Evolutionary conservation across 2,329 filamentous ascomycete species (phyloP).

Genomic region (Zasmidium cellare): DNA sequence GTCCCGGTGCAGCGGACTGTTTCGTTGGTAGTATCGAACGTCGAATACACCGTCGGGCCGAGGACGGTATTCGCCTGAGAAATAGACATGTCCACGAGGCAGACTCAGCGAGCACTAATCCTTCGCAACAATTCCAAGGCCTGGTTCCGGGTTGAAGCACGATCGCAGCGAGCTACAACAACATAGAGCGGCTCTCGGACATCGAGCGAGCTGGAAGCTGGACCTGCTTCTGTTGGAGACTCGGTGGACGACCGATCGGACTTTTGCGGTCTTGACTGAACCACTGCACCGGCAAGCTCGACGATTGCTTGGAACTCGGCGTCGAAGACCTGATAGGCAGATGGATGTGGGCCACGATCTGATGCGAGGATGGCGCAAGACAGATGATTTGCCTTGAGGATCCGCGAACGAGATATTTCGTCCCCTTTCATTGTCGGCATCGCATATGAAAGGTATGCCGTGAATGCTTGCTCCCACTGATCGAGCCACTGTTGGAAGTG

Average conservation of each 20-base stretch:
- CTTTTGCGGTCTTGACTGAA: constrained; percentile 15
- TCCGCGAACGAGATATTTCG: constrained; percentile 30
- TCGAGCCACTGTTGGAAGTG: constrained; percentile 32
- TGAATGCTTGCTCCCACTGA: constrained; percentile 34
- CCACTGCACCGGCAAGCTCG: constrained; percentile 29
- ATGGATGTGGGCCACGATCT: constrained; percentile 14
- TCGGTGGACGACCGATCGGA: constrained; percentile 11
- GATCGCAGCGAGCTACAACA: constrained; percentile 26
- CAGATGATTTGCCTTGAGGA: constrained; percentile 36
- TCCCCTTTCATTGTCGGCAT: constrained; percentile 29
- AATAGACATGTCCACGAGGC: neutral
- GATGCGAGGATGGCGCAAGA: constrained; percentile 33
- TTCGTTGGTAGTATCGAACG: neutral
- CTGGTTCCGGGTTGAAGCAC: constrained; percentile 15
- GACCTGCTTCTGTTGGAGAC: constrained; percentile 9
- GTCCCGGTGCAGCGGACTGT: neutral
- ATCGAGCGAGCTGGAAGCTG: constrained; percentile 20
- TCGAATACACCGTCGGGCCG: neutral
- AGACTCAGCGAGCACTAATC: neutral
- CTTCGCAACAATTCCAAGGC: constrained; percentile 19
- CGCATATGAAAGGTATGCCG: constrained; percentile 26
- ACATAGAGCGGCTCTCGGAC: constrained; percentile 29
- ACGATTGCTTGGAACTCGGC: constrained; percentile 32
- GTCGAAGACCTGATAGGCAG: constrained; percentile 24
- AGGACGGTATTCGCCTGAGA: neutral